Evolutionary conservation across 106 monocot genomes (phyloP).

Genomic region (Triglochin maritima): DNA sequence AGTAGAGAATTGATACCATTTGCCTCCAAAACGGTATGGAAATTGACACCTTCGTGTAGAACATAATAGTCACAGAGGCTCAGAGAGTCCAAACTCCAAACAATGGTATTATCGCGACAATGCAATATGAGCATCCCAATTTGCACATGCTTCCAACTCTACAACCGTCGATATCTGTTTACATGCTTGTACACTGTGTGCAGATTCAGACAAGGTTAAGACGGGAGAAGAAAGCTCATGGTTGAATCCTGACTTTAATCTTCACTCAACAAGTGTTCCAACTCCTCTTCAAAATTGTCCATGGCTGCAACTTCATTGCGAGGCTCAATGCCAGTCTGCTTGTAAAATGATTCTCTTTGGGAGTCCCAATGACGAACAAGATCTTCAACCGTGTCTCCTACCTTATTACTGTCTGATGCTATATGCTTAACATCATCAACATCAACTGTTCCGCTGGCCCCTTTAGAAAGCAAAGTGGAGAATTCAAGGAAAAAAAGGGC

Average conservation of each 20-base stretch:
- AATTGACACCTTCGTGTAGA: too few relatives aligned
- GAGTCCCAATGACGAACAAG: constrained; percentile 51
- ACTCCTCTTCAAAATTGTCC: constrained; percentile 37
- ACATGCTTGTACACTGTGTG: too few relatives aligned
- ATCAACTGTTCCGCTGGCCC: constrained; percentile 23
- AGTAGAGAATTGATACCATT: too few relatives aligned
- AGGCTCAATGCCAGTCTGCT: constrained; percentile 35
- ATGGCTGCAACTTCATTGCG: constrained; percentile 15
- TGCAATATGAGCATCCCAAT: too few relatives aligned
- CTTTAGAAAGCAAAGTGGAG: constrained; percentile 16
- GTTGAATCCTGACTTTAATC: background rate
- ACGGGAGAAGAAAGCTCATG: too few relatives aligned
- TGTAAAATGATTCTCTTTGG: constrained; percentile 49
- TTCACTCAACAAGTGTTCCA: constrained; percentile 31
- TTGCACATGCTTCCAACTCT: too few relatives aligned
- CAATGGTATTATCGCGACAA: too few relatives aligned
- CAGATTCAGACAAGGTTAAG: too few relatives aligned
- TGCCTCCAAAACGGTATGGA: too few relatives aligned
- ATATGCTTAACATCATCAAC: constrained; percentile 52
- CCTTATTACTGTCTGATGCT: constrained; percentile 19
- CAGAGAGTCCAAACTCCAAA: too few relatives aligned
- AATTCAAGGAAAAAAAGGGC: background rate
- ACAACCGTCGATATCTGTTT: too few relatives aligned
- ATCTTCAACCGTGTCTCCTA: constrained; percentile 27
- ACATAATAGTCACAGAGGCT: too few relatives aligned